phyloP scores from a whole-genome alignment of 2,329 filamentous ascomycete genomes.

The Aureobasidium sp. region DNA sequence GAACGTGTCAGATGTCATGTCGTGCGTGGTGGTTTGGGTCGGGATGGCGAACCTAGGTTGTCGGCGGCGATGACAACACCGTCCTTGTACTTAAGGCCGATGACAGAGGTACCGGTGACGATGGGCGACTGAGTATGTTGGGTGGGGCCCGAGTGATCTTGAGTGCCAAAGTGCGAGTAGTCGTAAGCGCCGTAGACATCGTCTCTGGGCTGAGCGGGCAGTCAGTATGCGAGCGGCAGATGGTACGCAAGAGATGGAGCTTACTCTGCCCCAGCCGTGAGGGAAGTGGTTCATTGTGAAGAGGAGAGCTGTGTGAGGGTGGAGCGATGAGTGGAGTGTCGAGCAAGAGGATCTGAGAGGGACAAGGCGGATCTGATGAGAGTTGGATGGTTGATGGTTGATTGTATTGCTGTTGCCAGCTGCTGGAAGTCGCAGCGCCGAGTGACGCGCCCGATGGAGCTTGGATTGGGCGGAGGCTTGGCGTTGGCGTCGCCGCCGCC shows the following conservation, averaged over 20 bases:
- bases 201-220: conserved; percentile 67
- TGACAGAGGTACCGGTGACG: conserved; percentile 91
- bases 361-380: not conserved
- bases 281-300: conserved; percentile 55
- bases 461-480: not conserved
- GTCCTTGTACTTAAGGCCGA: conserved; percentile 91
- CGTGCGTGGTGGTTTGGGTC: not conserved
- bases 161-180: conserved; percentile 64
- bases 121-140: conserved; percentile 87
- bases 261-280: conserved; percentile 57
- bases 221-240: conserved; percentile 29
- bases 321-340: not conserved
- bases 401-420: not conserved
- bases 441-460: conserved; percentile 7
- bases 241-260: conserved; percentile 25
- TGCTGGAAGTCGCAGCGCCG: not conserved
- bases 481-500: not conserved
- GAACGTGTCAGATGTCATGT: conserved; percentile 1
- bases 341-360: not conserved
- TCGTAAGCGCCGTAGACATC: conserved; percentile 96
- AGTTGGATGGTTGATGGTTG: not conserved
- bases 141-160: conserved; percentile 51
- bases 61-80: conserved; percentile 95
- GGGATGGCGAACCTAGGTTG: conserved; percentile 64
- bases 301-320: conserved; percentile 18